Evolutionary conservation across 148 eudicot genomes (phyloP).

Genomic region (Diospyros lotus): DNA sequence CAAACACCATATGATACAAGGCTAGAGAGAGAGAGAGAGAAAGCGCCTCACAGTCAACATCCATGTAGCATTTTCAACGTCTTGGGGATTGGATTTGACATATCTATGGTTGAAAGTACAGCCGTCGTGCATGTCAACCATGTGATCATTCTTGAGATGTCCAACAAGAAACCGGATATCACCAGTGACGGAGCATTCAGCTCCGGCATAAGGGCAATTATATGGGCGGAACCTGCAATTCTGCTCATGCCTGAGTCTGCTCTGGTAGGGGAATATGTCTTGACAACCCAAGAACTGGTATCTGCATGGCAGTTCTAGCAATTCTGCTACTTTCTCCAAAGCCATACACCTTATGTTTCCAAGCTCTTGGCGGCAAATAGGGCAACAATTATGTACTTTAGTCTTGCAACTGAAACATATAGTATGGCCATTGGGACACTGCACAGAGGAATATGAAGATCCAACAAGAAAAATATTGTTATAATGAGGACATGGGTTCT

Average conservation of each 20-base stretch:
- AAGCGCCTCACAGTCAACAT: conserved; percentile 45
- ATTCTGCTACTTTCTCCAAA: conserved; percentile 63
- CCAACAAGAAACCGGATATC: conserved; percentile 49
- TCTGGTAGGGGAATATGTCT: conserved; percentile 38
- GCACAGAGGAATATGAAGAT: conserved; percentile 11
- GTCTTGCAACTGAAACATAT: conserved; percentile 49
- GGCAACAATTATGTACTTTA: conserved; percentile 50
- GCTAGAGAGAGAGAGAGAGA: background rate
- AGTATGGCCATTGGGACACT: conserved; percentile 69
- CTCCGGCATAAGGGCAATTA: conserved; percentile 55
- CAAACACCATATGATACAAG: background rate
- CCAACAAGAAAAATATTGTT: background rate
- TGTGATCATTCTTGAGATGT: conserved; percentile 52
- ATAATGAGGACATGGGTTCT: background rate
- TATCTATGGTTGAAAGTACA: conserved; percentile 54
- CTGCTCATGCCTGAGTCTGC: conserved; percentile 47
- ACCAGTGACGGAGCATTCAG: conserved; percentile 48
- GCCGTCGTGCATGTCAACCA: conserved; percentile 56
- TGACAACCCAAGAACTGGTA: conserved; percentile 53
- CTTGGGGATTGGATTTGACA: conserved; percentile 43
- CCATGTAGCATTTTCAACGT: conserved; percentile 56
- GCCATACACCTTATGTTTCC: conserved; percentile 75
- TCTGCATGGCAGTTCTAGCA: conserved; percentile 55
- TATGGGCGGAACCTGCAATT: conserved; percentile 53
- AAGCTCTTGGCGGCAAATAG: conserved; percentile 55